Conservation (phyloP, 1,284 basidiomycete species). For the Tremellales sp. region DNA sequence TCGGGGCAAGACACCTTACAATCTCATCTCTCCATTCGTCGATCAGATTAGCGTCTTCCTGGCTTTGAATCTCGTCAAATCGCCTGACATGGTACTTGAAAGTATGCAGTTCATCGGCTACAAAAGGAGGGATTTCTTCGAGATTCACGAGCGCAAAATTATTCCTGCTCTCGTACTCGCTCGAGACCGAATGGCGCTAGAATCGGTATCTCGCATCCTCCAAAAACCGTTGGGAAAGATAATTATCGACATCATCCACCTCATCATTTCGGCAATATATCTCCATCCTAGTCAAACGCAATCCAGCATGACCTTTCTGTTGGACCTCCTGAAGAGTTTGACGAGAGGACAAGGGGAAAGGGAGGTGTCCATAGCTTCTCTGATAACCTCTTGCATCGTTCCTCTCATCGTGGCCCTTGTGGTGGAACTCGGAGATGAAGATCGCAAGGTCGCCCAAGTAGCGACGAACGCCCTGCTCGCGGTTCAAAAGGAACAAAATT, state of each 20-base stretch:
- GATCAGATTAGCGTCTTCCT: slow-evolving; percentile 65
- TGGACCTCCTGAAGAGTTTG: slow-evolving; percentile 50
- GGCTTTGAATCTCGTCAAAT: slow-evolving; percentile 57
- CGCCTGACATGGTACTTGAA: slow-evolving; percentile 51
- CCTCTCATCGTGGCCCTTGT: slow-evolving; percentile 70
- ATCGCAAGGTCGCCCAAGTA: slow-evolving; percentile 48
- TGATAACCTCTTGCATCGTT: slow-evolving; percentile 61
- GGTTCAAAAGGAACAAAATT: slow-evolving; percentile 45
- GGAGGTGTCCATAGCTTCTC: slow-evolving; percentile 13
- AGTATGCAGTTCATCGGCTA: slow-evolving; percentile 41
- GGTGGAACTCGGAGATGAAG: slow-evolving; percentile 66
- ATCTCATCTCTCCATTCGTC: slow-evolving; percentile 66
- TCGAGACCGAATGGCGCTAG: slow-evolving; percentile 54
- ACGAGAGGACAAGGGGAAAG: slow-evolving; percentile 10
- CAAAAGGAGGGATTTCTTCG: slow-evolving; percentile 59
- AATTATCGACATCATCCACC: slow-evolving; percentile 59
- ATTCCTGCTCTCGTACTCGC: slow-evolving; percentile 68
- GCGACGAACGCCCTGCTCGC: slow-evolving; percentile 62
- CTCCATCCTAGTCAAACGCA: slow-evolving; percentile 58
- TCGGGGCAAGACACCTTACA: slow-evolving; percentile 65
- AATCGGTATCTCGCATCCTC: slow-evolving; percentile 53
- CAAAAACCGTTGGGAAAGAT: slow-evolving; percentile 56
- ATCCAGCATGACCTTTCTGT: slow-evolving; percentile 61
- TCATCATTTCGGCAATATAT: slow-evolving; percentile 71
- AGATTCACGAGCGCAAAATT: slow-evolving; percentile 61